Percentiles rank a stretch among this genome's conserved stretches.
Evolutionary conservation across 2,329 filamentous ascomycete species (phyloP).

Genomic region (Byssochlamys sp.): DNA sequence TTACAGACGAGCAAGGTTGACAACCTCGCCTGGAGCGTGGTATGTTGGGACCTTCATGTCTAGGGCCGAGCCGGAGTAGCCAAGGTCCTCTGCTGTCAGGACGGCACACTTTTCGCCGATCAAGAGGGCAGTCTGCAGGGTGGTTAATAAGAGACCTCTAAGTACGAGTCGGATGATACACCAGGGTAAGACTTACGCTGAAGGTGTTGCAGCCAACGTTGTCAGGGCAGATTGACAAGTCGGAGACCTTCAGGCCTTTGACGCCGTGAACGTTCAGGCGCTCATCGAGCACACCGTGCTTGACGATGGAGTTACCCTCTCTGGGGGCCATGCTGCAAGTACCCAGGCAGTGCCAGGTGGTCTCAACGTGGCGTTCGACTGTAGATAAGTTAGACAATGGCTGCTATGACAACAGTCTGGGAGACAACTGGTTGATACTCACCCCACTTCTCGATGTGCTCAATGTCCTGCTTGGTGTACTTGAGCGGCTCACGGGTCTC

Average conservation of each 20-base stretch:
- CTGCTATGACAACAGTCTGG: conserved; percentile 1
- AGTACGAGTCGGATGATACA: not conserved
- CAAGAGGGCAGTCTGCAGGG: conserved; percentile 54
- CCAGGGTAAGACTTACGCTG: conserved; percentile 23
- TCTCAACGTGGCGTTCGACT: conserved; percentile 64
- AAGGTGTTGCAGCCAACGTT: conserved; percentile 64
- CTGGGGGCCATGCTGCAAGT: conserved; percentile 70
- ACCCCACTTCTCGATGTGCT: conserved; percentile 56
- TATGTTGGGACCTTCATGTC: conserved; percentile 67
- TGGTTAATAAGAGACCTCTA: conserved; percentile 10
- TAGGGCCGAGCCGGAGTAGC: conserved; percentile 61
- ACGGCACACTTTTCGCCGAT: conserved; percentile 67
- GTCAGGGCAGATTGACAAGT: conserved; percentile 66
- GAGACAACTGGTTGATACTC: conserved; percentile 7
- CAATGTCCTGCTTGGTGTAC: conserved; percentile 48
- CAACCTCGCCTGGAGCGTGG: conserved; percentile 39
- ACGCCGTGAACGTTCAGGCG: conserved; percentile 69
- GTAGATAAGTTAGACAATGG: conserved; percentile 26
- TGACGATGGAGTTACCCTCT: conserved; percentile 70
- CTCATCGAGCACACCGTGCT: conserved; percentile 63
- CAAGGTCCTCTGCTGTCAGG: conserved; percentile 62
- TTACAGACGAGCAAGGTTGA: conserved; percentile 23
- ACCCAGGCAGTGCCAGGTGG: conserved; percentile 59
- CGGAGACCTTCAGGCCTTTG: conserved; percentile 66
- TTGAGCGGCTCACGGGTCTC: conserved; percentile 53